A percentile compares a stretch with the other conserved stretches of the same genome.
phyloP scores from a whole-genome alignment of 257 asterid species.

The Prunella vulgaris region DNA sequence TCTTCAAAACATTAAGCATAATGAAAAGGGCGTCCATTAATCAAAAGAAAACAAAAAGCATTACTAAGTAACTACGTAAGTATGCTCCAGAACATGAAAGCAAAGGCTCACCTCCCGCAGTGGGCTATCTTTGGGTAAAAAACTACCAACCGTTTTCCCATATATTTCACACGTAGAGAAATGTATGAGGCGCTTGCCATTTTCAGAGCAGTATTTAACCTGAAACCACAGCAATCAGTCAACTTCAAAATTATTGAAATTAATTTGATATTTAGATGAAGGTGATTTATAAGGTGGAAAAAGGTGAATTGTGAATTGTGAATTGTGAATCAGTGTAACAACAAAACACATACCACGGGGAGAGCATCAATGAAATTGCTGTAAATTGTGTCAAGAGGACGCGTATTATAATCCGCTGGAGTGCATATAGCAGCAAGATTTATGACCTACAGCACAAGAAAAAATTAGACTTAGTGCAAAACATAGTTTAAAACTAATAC shows the following conservation, averaged over 20 bases:
- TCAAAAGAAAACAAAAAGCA: too few species aligned
- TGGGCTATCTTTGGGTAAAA: slow-evolving; percentile 79
- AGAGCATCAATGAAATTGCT: slow-evolving; percentile 93
- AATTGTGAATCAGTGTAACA: slow-evolving; percentile 2
- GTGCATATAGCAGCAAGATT: slow-evolving; percentile 97
- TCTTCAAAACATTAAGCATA: not conserved
- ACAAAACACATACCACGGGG: slow-evolving; percentile 58
- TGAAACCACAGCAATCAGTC: slow-evolving; percentile 27
- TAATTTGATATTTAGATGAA: not conserved
- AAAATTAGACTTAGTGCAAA: slow-evolving; percentile 19
- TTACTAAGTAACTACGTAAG: too few species aligned
- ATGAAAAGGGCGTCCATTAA: not conserved
- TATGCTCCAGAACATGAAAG: slow-evolving; percentile 16
- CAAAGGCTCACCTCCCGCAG: slow-evolving; percentile 60
- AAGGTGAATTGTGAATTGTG: slow-evolving; percentile 5
- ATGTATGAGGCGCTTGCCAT: slow-evolving; percentile 83
- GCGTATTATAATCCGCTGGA: slow-evolving; percentile 90
- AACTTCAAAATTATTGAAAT: slow-evolving; percentile 1
- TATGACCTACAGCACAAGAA: slow-evolving; percentile 46
- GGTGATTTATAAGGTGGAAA: not conserved
- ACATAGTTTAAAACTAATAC: slow-evolving; percentile 5
- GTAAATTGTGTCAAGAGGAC: slow-evolving; percentile 92
- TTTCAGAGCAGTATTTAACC: slow-evolving; percentile 92
- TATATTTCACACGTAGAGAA: slow-evolving; percentile 91
- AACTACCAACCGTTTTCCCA: slow-evolving; percentile 81